A percentile compares a stretch with the other conserved stretches of the same genome.
Conservation (phyloP, 1,139 yeast genomes). For the Entelexis sorbosivorans region DNA sequence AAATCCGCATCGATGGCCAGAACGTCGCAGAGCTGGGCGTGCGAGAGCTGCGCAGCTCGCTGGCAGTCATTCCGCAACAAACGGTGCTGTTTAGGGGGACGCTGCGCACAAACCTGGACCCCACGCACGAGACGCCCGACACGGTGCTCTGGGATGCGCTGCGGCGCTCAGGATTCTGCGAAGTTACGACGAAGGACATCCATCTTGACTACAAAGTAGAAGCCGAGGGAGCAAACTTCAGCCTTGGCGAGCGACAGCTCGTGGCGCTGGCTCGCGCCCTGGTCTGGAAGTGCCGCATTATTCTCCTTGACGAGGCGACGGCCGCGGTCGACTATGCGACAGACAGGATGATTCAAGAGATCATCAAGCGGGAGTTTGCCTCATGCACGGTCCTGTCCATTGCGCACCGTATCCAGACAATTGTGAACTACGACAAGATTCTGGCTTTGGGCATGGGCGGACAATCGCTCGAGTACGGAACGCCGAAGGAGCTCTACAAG, state of each 20-base stretch:
- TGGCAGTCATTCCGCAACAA: slow-evolving; percentile 66
- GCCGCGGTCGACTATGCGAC: slow-evolving; percentile 81
- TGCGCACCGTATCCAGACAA: slow-evolving; percentile 75
- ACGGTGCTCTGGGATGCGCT: slow-evolving; percentile 53
- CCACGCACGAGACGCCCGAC: slow-evolving; percentile 43
- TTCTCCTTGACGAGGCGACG: slow-evolving; percentile 74
- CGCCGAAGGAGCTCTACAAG: slow-evolving; percentile 35
- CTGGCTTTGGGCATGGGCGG: slow-evolving; percentile 57
- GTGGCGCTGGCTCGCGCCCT: slow-evolving; percentile 66
- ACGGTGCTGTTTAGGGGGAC: slow-evolving; percentile 59
- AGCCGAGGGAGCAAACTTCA: slow-evolving; percentile 63
- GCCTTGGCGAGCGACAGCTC: slow-evolving; percentile 69
- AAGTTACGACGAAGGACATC: slow-evolving; percentile 65
- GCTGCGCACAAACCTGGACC: slow-evolving; percentile 54
- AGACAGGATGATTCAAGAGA: slow-evolving; percentile 60
- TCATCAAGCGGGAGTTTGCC: slow-evolving; percentile 53
- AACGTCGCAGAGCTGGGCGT: slow-evolving; percentile 46
- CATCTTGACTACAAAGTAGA: slow-evolving; percentile 37
- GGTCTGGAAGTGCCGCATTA: slow-evolving; percentile 46
- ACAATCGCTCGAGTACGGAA: slow-evolving; percentile 45
- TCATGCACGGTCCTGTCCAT: slow-evolving; percentile 65
- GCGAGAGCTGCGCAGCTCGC: slow-evolving; percentile 42
- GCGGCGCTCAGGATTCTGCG: slow-evolving; percentile 68
- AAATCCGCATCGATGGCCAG: slow-evolving; percentile 44
- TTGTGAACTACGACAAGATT: slow-evolving; percentile 65